phyloP scores from a whole-genome alignment of 345 rosid genomes.

The Pistacia integerrima region DNA sequence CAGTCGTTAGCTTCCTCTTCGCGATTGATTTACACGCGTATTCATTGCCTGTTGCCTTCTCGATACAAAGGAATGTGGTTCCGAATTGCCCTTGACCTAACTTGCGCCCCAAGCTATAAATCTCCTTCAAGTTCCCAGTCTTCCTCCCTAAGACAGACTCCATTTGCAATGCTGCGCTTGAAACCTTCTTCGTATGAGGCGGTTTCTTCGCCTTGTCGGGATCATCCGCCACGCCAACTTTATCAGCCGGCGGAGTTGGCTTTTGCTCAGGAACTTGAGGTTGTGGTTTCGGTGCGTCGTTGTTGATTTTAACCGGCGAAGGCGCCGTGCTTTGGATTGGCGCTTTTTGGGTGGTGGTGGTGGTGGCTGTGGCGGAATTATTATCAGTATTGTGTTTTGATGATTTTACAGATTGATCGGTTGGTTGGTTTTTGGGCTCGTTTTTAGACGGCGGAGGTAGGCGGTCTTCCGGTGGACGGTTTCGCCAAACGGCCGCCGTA shows the following conservation, averaged over 20 bases:
- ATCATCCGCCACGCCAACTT: constrained; percentile 30
- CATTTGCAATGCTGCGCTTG: constrained; percentile 62
- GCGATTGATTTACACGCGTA: constrained; percentile 87
- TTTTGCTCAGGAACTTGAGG: constrained; percentile 3
- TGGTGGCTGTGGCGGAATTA: constrained; percentile 21
- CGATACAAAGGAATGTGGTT: constrained; percentile 78
- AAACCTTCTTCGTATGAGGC: constrained; percentile 53
- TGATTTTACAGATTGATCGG: not conserved
- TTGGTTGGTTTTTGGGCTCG: constrained; percentile 9
- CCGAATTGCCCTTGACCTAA: constrained; percentile 98
- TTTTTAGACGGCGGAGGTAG: constrained; percentile 43
- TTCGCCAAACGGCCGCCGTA: constrained; percentile 77
- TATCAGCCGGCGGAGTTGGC: constrained; percentile 22
- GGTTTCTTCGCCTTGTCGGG: constrained; percentile 46
- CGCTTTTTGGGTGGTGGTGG: not conserved
- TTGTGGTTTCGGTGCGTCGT: not conserved
- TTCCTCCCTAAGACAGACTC: constrained; percentile 80
- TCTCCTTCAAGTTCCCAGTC: constrained; percentile 78
- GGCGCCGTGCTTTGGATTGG: constrained; percentile 64
- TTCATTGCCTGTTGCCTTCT: constrained; percentile 65
- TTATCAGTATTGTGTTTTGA: constrained; percentile 8
- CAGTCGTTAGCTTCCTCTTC: constrained; percentile 67
- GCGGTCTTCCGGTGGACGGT: constrained; percentile 46
- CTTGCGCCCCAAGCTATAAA: constrained; percentile 80
- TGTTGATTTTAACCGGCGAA: constrained; percentile 26